Evolutionary conservation across 2,329 filamentous ascomycete species (phyloP).

Genomic region (Magnaporthiopsis rhizophila): DNA sequence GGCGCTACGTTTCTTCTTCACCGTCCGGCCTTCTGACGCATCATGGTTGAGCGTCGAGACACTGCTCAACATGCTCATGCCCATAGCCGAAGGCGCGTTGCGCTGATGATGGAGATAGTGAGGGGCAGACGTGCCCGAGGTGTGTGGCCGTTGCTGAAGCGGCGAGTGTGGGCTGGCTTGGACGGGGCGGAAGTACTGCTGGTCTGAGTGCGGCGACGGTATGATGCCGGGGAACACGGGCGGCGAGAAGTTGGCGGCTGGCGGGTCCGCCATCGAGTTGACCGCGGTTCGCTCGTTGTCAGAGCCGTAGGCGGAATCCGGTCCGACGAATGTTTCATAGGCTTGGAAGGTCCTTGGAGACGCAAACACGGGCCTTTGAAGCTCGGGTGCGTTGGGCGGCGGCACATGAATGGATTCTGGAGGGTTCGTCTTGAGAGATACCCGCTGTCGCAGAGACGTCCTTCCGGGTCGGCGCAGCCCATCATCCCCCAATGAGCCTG

Average conservation of each 20-base stretch:
- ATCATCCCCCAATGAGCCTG: background rate
- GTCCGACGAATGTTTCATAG: slow-evolving; percentile 20
- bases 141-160: slow-evolving; percentile 52
- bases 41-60: slow-evolving; percentile 39
- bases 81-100: slow-evolving; percentile 44
- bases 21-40: slow-evolving; percentile 24
- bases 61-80: slow-evolving; percentile 51
- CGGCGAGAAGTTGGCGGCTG: slow-evolving; percentile 25
- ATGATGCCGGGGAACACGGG: slow-evolving; percentile 30
- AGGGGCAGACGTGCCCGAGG: slow-evolving; percentile 31
- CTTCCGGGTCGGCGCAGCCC: slow-evolving; percentile 17
- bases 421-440: slow-evolving; percentile 44
- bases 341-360: slow-evolving; percentile 22
- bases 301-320: slow-evolving; percentile 41
- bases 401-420: slow-evolving; percentile 49
- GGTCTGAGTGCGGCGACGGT: slow-evolving; percentile 42
- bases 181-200: slow-evolving; percentile 54
- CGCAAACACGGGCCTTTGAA: slow-evolving; percentile 23
- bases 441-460: slow-evolving; percentile 43
- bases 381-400: slow-evolving; percentile 27
- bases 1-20: slow-evolving; percentile 61
- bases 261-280: slow-evolving; percentile 26
- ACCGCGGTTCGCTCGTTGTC: slow-evolving; percentile 34
- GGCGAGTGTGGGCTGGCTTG: slow-evolving; percentile 56
- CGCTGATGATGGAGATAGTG: slow-evolving; percentile 31